Evolutionary conservation across 371 early-diverging fungal genomes (phyloP), one percentile per base, ranked within the genome.

Genomic region (Mortierella sp.): DNA sequence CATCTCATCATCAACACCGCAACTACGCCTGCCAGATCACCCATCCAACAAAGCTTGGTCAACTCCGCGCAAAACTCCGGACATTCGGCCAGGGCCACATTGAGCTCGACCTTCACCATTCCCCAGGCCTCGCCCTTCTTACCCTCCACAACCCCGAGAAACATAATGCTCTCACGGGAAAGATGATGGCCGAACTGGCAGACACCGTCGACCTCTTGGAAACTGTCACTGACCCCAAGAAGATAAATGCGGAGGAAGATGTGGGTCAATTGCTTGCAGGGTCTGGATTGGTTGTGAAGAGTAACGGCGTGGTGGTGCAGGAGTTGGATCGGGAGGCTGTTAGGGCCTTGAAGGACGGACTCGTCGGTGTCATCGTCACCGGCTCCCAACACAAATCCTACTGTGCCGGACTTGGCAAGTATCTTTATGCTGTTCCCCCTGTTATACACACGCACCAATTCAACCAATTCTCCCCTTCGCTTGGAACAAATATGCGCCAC

Each of bases 141-240:
- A 82, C 84, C 1, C 69, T 94, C 4, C 66, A 85, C 45, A 92
- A 94, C 71, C 89, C 90, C 10, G 67, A 63, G 22, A 79, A 87
- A 34, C 91, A 91, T 61, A 94, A 94, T 86, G 89, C 94, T 2
- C 71, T 94, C n/a, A 90, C 91, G 1, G 93, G 93, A 13, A 86
- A 86, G 55, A 94, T 94, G 95, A 93, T 94, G 93, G 90, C 87
- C 26, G 89, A 94, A 76, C 82, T 94, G 9, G 85, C 91, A 0
- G 87, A 92, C 53, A 76, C 83, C 26, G 87, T 93, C 11, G 88
- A 89, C 61, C 64, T 80, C 31, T 76, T 93, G 40, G 90, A 90
- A 68, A 8, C 58, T 58, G 58, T 58, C 1, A 58, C 58, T 5
- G 37, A 58, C 19, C 58, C 19, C 58, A 58, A 58, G 55, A 55